Evolutionary conservation across 2,329 filamentous ascomycete species (phyloP), one percentile per base, ranked within the genome.

Genomic region (Penicillium brevicompactum): DNA sequence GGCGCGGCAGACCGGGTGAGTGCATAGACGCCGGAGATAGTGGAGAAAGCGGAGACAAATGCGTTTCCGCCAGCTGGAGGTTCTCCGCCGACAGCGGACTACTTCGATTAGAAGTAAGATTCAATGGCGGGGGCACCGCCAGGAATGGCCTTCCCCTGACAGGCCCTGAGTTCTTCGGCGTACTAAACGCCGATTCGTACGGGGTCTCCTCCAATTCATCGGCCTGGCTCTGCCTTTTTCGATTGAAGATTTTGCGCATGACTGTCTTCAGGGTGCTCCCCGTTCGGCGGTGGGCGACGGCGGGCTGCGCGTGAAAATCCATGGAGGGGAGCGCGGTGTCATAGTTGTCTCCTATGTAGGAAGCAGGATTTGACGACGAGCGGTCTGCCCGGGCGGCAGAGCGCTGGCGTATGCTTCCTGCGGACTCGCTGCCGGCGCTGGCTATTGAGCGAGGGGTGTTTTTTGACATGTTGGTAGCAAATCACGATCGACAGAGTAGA

Each of bases 241-340:
- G 69, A 34, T 70, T 74, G 62, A 77, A 77, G 43, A 77, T 70
- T 61, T 73, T 77, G 47, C 73, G 72, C 75, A 77, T 77, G n/a
- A 76, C 73, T 2, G 70, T 74, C 55, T 74, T 76, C 48, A 77
- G 53, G 2, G 75, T 74, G 52, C 74, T 77, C 9, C 70, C 74
- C 5, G 73, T 74, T 11, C 75, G 71, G 46, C 72, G 73, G 58
- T 76, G 74, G 13, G 63, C 62, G 32, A 63, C 53, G 1, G 70
- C 59, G 1, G 59, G 57, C 16, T 66, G 64, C 7, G 61, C 55
- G 21, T 67, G 65, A 13, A 66, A 69, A 31, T 60, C 64, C 50
- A 72, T 70, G 2, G 69, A 68, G 1, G 69, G 69, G 3, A 72
- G 47, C 7, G 68, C 69, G 2, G 69, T 71, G 32, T 72, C 70